Evolutionary conservation across 108 stramenopile species (phyloP), one percentile per base, ranked within the genome.

Genomic region (Mediolabrus comicus): DNA sequence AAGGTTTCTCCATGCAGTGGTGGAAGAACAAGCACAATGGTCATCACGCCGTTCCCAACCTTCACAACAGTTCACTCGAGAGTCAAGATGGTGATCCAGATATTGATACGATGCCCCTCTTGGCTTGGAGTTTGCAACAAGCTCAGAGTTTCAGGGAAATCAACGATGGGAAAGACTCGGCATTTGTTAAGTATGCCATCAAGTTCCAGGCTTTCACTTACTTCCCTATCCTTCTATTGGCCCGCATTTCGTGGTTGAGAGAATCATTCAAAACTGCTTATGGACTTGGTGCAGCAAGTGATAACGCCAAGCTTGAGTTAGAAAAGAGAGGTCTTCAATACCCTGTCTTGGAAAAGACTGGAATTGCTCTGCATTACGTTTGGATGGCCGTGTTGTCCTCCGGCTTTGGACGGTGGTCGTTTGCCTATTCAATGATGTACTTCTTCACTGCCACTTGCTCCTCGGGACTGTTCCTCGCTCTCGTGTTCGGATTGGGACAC

Each of bases 1-100:
- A 98, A 74, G 95, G 95, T 35, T 97, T 84, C 85, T 92, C 90
- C 27, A 84, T 89, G 66, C 89, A 90, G 59, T 97, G 97, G 97
- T 97, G 97, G 97, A 97, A 95, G 83, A 94, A 95, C 81, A 97
- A 97, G 91, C 99, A 99, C 87, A 98, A 98, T 81, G 96, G 95
- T 3, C 99, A 99, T 82, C 98, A 98, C 77, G 96, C 97, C 36
- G 97, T 98, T 4, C 97, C 99, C 69, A 98, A 99, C 83, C 83
- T 97, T 24, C 97, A 98, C 91, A 92, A 82, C 73, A 85, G 88
- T 31, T 74, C 86, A 17, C 82, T 87, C 16, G 65, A 76, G 14
- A 53, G 83, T 28, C 92, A 93, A 77, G 93, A 96, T 75, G 95
- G 95, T 33, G 95, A 96, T 81, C 95, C 95, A 0, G 95, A 96